A percentile compares a stretch with the other conserved stretches of the same genome.
Evolutionary conservation across 108 stramenopile genomes (phyloP).

Genomic region (Mayamaea pseudoterrestris): DNA sequence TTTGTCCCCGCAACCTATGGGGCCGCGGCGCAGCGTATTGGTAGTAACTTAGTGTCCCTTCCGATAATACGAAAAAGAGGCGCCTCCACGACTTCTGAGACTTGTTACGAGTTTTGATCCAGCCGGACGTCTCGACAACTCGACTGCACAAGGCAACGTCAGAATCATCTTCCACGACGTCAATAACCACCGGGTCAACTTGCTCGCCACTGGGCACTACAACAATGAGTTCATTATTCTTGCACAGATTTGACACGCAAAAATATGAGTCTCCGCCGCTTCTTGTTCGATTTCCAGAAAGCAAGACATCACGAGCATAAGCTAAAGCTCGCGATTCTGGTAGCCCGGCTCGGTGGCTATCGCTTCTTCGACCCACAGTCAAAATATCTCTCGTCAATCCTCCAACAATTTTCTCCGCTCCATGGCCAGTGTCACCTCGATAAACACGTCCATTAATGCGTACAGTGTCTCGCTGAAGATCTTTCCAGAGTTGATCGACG

Average conservation of each 20-base stretch:
- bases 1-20: slow-evolving; percentile 40
- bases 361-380: slow-evolving; percentile 14
- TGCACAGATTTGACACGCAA: slow-evolving; percentile 63
- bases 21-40: slow-evolving; percentile 41
- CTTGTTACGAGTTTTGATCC: slow-evolving; percentile 42
- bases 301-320: slow-evolving; percentile 63
- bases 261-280: slow-evolving; percentile 79
- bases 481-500: slow-evolving; percentile 70
- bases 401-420: slow-evolving; percentile 63
- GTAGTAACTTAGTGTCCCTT: slow-evolving; percentile 50
- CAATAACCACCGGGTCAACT: slow-evolving; percentile 55
- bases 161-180: slow-evolving; percentile 28
- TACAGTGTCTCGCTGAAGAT: slow-evolving; percentile 65
- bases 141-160: slow-evolving; percentile 9
- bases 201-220: slow-evolving; percentile 52
- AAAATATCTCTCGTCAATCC: slow-evolving; percentile 50
- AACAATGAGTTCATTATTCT: slow-evolving; percentile 53
- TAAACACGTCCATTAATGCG: slow-evolving; percentile 56
- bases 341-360: slow-evolving; percentile 17
- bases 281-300: slow-evolving; percentile 66
- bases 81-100: slow-evolving; percentile 42
- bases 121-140: slow-evolving; percentile 30
- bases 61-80: slow-evolving; percentile 49
- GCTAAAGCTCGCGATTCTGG: slow-evolving; percentile 60
- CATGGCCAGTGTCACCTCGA: slow-evolving; percentile 50